Evolutionary conservation across 164 flowering plant genomes (phyloP), one percentile per base, ranked within the genome.

Genomic region (Nymphaea thermarum): DNA sequence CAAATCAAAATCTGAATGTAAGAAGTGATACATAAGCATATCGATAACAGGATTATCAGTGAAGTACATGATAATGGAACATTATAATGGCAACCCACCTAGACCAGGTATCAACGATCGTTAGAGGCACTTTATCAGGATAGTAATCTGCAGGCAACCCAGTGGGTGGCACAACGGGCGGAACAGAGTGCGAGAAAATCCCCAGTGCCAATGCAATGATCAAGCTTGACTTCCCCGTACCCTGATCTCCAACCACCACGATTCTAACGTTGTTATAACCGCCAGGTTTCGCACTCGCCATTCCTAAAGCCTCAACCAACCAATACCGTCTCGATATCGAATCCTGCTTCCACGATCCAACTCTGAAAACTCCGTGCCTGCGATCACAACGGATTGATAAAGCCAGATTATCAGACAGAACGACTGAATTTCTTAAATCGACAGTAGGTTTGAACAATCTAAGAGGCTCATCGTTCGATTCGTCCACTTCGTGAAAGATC

Each of bases 211-310:
- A 82, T 0, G 98, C 74, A 5, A 80, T 78, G 15, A 93, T 89
- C 74, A 93, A 74, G 71, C 91, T 86, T 4, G 93, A 85, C 68
- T 93, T 93, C 3, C 98, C 98, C 6, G 96, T 89, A 64, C 82
- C 86, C 0, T 72, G 78, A 73, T 93, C 98, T 1, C 98, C 98
- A 43, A 77, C 86, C 2, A 93, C 96, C 42, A 87, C 97, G 41
- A 93, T 80, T 17, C 98, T 80, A 18, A 90, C 82, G 43, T 72
- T 78, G 18, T 74, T 75, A 3, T 77, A 80, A 41, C 68, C 80
- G 6, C 73, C 76, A 42, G 68, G 64, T 63, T 65, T 68, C 15
- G 55, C 5, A 47, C 11, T 47, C 55, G 3, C 55, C 55, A 47
- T 47, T 47, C 12, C 55, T 7, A 47, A 12, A 47, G 12, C 55